Evolutionary conservation across 148 eudicot genomes (phyloP), one percentile per base, ranked within the genome.

Genomic region (Silene latifolia): DNA sequence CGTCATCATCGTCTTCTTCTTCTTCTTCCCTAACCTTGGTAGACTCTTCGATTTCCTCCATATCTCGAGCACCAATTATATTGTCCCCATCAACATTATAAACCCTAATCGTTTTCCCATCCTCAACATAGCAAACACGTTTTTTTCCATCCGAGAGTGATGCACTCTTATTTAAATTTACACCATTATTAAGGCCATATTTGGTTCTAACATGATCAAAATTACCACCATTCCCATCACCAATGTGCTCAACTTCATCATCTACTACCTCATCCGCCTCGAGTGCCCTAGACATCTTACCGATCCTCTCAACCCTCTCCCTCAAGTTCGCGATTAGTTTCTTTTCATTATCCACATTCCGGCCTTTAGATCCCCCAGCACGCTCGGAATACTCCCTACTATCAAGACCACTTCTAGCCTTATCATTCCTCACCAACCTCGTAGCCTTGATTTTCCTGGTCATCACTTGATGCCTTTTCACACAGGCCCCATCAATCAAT

Each of bases 51-150:
- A 83, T 78, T 77, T 82, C 86, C 65, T 87, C 84, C 67, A 85
- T n/a, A n/a, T n/a, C n/a, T n/a, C n/a, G n/a, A n/a, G n/a, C n/a
- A n/a, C n/a, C n/a, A n/a, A n/a, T 78, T 48, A 71, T 77, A 72
- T 72, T 79, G 67, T 76, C 74, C 69, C 63, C 87, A 77, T 86
- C 87, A 79, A 29, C 75, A 68, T 82, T 69, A 69, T 78, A 72
- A 62, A 84, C 80, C 74, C 82, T 79, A 74, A 82, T 79, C 53
- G 79, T 69, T 74, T 85, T 83, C 69, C 88, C 89, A 85, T 88
- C 83, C 65, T 91, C 91, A 17, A 78, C 83, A 83, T 90, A 94
- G 57, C 80, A 83, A 78, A 88, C 98, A 44, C 44, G 90, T 69
- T 86, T 90, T 77, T 84, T 85, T 18, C 54, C 82, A 75, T 82